These are phyloP conservation scores for Cucurbita pepo DNA, from an alignment of 306 rosid genomes.

Conservation along the genomic window DNA sequence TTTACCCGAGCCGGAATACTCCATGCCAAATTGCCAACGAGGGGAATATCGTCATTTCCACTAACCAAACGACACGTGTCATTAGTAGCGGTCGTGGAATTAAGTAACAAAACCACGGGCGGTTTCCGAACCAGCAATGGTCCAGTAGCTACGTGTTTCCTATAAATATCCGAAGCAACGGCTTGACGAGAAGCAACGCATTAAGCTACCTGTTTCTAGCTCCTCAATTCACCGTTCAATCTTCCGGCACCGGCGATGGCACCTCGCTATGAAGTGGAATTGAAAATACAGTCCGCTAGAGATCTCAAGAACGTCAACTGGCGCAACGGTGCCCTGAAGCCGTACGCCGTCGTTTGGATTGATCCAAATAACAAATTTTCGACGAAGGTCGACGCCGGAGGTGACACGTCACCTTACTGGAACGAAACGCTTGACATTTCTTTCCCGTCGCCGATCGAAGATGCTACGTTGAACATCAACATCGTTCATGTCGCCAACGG, in stretches of 20 bases:
- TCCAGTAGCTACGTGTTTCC: not conserved
- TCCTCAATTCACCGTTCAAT: not conserved
- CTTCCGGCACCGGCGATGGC: conserved; percentile 22
- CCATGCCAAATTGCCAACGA: not conserved
- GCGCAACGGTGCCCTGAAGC: conserved; percentile 48
- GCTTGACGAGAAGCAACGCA: not conserved
- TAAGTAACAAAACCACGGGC: not conserved
- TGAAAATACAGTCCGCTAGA: conserved; percentile 36
- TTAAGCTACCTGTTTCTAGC: not conserved
- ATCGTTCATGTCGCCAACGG: conserved; percentile 47
- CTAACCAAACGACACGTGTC: not conserved
- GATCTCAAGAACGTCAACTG: conserved; percentile 76
- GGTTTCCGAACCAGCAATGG: not conserved
- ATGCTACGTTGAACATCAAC: conserved; percentile 39
- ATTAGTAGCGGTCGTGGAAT: not conserved
- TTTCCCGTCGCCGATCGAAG: conserved; percentile 33
- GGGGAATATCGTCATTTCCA: not conserved
- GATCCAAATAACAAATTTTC: conserved; percentile 40
- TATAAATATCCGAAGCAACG: not conserved
- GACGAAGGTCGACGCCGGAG: conserved; percentile 29
- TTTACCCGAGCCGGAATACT: not conserved
- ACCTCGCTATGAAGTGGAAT: conserved; percentile 43
- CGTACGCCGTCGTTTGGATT: conserved; percentile 83
- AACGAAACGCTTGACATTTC: conserved; percentile 46
- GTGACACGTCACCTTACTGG: conserved; percentile 60